Evolutionary conservation across 768 basidiomycete genomes (phyloP).

Genomic region (Leccinum disarticulatum): DNA sequence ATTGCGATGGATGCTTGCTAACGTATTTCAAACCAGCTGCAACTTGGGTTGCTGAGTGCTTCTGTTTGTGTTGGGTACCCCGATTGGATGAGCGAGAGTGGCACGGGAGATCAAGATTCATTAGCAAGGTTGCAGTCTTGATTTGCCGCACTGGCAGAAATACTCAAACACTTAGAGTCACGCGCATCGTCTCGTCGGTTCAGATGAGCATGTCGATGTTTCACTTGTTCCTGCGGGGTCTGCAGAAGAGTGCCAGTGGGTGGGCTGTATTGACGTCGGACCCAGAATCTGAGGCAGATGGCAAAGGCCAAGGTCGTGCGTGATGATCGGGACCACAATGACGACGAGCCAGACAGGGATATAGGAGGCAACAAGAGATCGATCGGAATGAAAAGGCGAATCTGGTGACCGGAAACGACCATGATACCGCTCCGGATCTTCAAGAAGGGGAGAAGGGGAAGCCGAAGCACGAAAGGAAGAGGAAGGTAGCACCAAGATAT

Average conservation of each 20-base stretch:
- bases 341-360: not conserved
- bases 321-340: no score
- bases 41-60: no score
- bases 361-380: no score
- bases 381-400: not conserved
- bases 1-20: no score
- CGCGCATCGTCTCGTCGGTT: not conserved
- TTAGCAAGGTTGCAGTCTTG: no score
- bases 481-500: conserved; percentile 51
- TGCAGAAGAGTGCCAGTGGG: conserved; percentile 4
- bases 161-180: not conserved
- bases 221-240: not conserved
- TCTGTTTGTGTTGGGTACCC: no score
- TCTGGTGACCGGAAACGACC: not conserved
- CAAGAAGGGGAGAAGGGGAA: not conserved
- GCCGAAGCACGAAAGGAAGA: not conserved
- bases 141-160: no score
- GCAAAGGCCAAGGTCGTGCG: conserved; percentile 22
- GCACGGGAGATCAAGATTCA: no score
- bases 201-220: not conserved
- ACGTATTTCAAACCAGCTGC: no score
- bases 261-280: conserved; percentile 1
- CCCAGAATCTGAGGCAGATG: not conserved
- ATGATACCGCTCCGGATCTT: not conserved
- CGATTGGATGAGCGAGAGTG: no score